These are phyloP conservation scores for Sordariomycetes sp. DNA, from an alignment of 2,329 filamentous ascomycete species.

Conservation along the genomic window DNA sequence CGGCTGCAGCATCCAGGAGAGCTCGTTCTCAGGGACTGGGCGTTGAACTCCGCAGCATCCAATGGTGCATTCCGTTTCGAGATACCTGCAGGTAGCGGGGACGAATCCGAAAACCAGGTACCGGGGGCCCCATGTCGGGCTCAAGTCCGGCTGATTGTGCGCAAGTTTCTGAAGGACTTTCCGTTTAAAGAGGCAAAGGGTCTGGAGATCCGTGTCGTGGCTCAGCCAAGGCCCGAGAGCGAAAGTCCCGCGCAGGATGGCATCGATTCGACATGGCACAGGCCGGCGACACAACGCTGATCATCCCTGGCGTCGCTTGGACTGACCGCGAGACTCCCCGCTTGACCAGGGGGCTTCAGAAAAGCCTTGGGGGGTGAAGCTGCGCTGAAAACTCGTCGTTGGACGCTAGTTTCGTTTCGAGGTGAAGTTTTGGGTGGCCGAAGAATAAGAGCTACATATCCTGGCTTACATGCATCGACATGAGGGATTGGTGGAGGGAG, in stretches of 20 bases:
- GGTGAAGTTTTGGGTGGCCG: too few relatives aligned
- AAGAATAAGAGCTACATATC: too few relatives aligned
- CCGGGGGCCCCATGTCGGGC: background rate
- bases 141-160: background rate
- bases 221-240: background rate
- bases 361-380: background rate
- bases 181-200: background rate
- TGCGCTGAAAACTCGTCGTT: too few relatives aligned
- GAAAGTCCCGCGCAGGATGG: background rate
- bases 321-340: background rate
- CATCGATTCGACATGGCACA: background rate
- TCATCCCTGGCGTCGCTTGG: background rate
- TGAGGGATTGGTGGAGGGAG: too few relatives aligned
- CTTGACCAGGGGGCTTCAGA: background rate
- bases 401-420: too few relatives aligned
- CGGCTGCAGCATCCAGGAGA: too few relatives aligned
- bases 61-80: too few relatives aligned
- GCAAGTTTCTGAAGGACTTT: background rate
- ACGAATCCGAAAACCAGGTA: background rate
- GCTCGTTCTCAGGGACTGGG: too few relatives aligned
- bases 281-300: background rate
- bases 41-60: too few relatives aligned
- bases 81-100: background rate
- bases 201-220: background rate
- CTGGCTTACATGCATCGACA: too few relatives aligned